These are phyloP conservation scores for Begonia fuchsioides DNA, from an alignment of 306 rosid species.

Conservation along the genomic window DNA sequence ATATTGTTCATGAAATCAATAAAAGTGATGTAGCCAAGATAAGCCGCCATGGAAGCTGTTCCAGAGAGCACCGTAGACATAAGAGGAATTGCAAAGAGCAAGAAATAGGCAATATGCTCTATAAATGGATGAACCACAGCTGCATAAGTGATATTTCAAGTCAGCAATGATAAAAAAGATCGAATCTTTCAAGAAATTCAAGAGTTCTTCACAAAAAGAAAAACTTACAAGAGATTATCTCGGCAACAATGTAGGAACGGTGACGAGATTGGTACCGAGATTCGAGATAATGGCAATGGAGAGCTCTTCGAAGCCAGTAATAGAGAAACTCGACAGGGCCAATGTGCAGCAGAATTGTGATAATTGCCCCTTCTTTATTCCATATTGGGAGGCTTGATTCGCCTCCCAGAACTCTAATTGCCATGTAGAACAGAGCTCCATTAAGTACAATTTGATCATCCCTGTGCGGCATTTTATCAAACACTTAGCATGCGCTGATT, in stretches of 20 bases:
- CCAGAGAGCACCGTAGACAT: constrained; percentile 1
- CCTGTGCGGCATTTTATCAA: constrained; percentile 10
- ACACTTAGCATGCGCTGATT: no score
- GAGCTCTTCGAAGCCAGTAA: constrained; percentile 41
- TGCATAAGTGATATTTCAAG: constrained; percentile 1
- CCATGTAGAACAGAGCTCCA: constrained; percentile 9
- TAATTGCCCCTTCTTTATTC: constrained; percentile 20
- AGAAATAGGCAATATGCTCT: constrained; percentile 22
- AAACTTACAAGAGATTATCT: constrained; percentile 33
- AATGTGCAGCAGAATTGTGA: constrained; percentile 17
- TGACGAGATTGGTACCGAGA: constrained; percentile 43
- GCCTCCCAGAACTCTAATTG: background rate
- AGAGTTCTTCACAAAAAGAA: background rate
- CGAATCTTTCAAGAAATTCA: no score
- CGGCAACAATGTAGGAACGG: constrained; percentile 34
- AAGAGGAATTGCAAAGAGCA: constrained; percentile 21
- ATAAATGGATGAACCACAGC: constrained; percentile 42
- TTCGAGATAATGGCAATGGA: constrained; percentile 36
- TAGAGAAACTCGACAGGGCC: constrained; percentile 31
- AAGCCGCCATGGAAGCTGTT: constrained; percentile 5
- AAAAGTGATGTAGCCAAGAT: constrained; percentile 8
- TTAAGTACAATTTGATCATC: constrained; percentile 31
- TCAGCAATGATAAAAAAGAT: no score
- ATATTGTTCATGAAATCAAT: constrained; percentile 38
- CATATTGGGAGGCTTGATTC: constrained; percentile 10